These are phyloP conservation scores for Spathaspora jeffriesii DNA, from an alignment of 1,139 yeast genomes.

Conservation along the genomic window DNA sequence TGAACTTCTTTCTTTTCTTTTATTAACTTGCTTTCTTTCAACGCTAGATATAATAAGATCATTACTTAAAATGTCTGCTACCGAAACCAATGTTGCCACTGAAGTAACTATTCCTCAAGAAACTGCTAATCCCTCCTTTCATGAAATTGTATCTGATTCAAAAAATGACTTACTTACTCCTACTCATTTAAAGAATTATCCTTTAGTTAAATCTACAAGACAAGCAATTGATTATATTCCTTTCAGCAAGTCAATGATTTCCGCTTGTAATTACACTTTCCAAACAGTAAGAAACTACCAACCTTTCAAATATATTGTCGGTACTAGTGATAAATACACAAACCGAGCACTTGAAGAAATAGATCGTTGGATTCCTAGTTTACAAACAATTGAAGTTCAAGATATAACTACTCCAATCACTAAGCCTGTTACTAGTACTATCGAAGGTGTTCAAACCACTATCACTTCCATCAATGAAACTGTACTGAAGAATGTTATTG, in stretches of 20 bases:
- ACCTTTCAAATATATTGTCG: slow-evolving; percentile 25
- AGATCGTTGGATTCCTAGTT: slow-evolving; percentile 35
- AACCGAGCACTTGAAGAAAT: slow-evolving; percentile 34
- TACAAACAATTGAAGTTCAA: slow-evolving; percentile 37
- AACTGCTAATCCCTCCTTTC: background rate
- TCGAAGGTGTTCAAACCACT: slow-evolving; percentile 28
- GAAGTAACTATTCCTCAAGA: background rate
- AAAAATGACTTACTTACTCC: slow-evolving; percentile 7
- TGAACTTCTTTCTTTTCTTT: slow-evolving; percentile 13
- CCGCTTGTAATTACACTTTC: slow-evolving; percentile 17
- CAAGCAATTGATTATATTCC: slow-evolving; percentile 21
- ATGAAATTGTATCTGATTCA: slow-evolving; percentile 1
- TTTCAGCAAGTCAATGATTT: slow-evolving; percentile 14
- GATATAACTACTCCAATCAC: slow-evolving; percentile 45
- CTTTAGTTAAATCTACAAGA: slow-evolving; percentile 21
- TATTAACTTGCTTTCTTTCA: slow-evolving; percentile 13
- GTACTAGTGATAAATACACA: slow-evolving; percentile 27
- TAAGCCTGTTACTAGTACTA: slow-evolving; percentile 37
- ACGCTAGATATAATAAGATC: slow-evolving; percentile 14
- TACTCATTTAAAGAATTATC: slow-evolving; percentile 24
- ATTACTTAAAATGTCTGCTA: slow-evolving; percentile 10
- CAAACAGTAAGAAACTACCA: slow-evolving; percentile 20
- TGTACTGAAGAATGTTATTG: slow-evolving; percentile 24
- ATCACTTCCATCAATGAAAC: slow-evolving; percentile 22
- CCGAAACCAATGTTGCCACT: slow-evolving; percentile 3